Evolutionary conservation across 2,329 filamentous ascomycete species (phyloP), one percentile per base, ranked within the genome.

Genomic region (Immersiporthe knoxdaviesiana): DNA sequence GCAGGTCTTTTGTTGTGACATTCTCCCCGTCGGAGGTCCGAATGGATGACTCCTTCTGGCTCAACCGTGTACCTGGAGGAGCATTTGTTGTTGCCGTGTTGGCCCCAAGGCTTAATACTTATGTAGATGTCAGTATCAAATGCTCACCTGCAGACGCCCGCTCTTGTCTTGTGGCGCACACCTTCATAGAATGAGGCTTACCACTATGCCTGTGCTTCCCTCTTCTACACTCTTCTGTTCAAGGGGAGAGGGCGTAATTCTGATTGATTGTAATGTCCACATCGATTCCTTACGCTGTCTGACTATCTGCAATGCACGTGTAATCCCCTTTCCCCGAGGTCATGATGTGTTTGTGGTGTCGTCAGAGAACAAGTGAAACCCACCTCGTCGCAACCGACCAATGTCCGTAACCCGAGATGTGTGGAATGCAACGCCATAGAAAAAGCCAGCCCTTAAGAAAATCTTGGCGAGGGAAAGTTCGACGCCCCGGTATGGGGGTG

Each of bases 291-390:
- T 56, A 56, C 69, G 67, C 70, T 71, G 70, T 71, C 70, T 71
- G 68, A 69, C 66, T 71, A 71, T 69, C 70, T 71, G 70, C 68
- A 69, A 62, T 71, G 70, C 70, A 69, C 63, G 65, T n/a, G 44
- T 64, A 54, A 52, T 63, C 63, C 52, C 47, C 14, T 32, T 41
- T 37, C 58, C 58, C 70, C 67, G 27, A 56, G 59, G 63, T 63
- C 32, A 27, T 69, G 61, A 63, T 67, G 56, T 59, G 64, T 65
- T 60, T n/a, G 10, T 39, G 56, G 41, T 60, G 65, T 67, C 52
- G 69, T 65, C 58, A 56, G 64, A 71, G 64, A 65, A 69, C 37
- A 71, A 71, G 44, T 60, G 61, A 69, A 56, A 69, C 67, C 70
- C 67, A 65, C 63, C 56, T 47, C 67, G 58, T 63, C 24, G 56